Conservation (phyloP, 2,329 filamentous ascomycete genomes). For the Monosporascus sp. region DNA sequence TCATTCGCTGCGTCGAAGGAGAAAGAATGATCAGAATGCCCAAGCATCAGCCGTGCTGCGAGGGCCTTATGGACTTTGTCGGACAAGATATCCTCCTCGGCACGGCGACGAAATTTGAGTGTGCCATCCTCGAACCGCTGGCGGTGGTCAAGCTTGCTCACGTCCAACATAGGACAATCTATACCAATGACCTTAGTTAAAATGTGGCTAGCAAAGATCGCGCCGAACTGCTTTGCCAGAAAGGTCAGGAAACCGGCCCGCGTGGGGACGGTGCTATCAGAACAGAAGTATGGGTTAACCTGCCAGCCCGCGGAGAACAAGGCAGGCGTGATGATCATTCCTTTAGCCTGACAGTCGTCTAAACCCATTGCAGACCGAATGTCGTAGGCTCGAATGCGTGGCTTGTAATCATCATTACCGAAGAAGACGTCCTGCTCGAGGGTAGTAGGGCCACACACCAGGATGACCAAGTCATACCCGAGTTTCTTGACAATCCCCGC, state of each 20-base stretch:
- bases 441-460: slow-evolving; percentile 22
- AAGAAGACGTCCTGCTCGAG: slow-evolving; percentile 25
- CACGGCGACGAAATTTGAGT: slow-evolving; percentile 9
- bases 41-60: slow-evolving; percentile 7
- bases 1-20: slow-evolving; percentile 16
- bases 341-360: slow-evolving; percentile 8
- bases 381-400: slow-evolving; percentile 9
- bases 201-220: slow-evolving; percentile 15
- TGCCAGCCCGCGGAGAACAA: slow-evolving; percentile 27
- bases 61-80: slow-evolving; percentile 14
- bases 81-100: slow-evolving; percentile 11
- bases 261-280: neutral
- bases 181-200: slow-evolving; percentile 10
- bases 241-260: slow-evolving; percentile 12
- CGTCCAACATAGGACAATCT: slow-evolving; percentile 17
- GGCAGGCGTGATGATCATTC: slow-evolving; percentile 19
- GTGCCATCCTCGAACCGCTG: slow-evolving; percentile 2
- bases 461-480: slow-evolving; percentile 15
- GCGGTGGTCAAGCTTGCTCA: slow-evolving; percentile 1
- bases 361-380: slow-evolving; percentile 11
- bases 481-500: slow-evolving; percentile 4
- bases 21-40: slow-evolving; percentile 17
- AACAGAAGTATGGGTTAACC: slow-evolving; percentile 20
- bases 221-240: slow-evolving; percentile 22
- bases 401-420: slow-evolving; percentile 3